phyloP scores from a whole-genome alignment of 2,329 filamentous ascomycete genomes.

The Aquanectria penicillioides region DNA sequence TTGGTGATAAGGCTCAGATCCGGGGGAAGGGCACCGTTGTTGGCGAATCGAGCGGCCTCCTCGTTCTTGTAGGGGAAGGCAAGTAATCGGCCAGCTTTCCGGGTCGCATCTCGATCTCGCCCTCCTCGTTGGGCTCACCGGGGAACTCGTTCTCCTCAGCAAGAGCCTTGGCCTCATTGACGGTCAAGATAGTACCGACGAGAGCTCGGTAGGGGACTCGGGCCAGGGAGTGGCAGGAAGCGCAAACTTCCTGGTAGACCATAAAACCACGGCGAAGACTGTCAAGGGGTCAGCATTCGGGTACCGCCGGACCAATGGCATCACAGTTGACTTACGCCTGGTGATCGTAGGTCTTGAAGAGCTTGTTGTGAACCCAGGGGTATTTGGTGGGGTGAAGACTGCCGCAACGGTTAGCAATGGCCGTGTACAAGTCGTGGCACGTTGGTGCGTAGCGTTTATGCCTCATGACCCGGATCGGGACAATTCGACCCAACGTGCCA shows the following conservation, averaged over 20 bases:
- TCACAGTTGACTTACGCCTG: constrained; percentile 76
- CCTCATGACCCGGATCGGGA: constrained; percentile 41
- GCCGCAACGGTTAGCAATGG: constrained; percentile 42
- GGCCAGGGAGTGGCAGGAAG: constrained; percentile 94
- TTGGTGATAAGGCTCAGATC: constrained; percentile 99
- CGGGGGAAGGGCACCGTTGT: constrained; percentile 96
- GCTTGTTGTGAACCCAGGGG: constrained; percentile 94
- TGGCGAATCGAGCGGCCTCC: constrained; percentile 95
- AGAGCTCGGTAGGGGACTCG: constrained; percentile 93
- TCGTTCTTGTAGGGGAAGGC: constrained; percentile 96
- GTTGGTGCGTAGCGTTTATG: constrained; percentile 44
- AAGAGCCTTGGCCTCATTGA: constrained; percentile 96
- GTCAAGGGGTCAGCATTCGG: constrained; percentile 30
- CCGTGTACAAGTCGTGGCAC: constrained; percentile 25
- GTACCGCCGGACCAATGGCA: constrained; percentile 10
- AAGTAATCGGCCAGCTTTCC: constrained; percentile 99
- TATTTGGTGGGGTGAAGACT: constrained; percentile 93
- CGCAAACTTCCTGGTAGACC: constrained; percentile 98
- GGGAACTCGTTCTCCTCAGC: constrained; percentile 99
- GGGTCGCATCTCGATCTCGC: constrained; percentile 97
- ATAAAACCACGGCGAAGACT: constrained; percentile 99
- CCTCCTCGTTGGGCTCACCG: constrained; percentile 96
- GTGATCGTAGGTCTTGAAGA: constrained; percentile 96
- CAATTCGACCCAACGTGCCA: constrained; percentile 10
- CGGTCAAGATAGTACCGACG: constrained; percentile 91